Evolutionary conservation across 495 filamentous ascomycete genomes (phyloP).

Genomic region (Arthonia radiata): DNA sequence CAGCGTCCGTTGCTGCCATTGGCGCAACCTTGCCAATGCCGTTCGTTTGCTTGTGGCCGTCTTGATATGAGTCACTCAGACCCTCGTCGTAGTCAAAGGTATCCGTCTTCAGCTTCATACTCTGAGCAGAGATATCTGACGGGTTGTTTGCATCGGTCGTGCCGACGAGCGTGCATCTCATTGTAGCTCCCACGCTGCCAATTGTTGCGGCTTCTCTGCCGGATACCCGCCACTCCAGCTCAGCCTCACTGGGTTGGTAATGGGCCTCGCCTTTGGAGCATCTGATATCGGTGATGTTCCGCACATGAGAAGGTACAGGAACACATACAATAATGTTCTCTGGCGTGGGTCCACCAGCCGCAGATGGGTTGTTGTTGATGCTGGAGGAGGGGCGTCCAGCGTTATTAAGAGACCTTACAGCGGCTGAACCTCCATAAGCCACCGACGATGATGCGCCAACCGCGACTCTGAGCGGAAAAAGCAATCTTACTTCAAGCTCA

Average conservation of each 20-base stretch:
- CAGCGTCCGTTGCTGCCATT: too few species aligned
- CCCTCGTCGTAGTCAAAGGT: constrained; percentile 26
- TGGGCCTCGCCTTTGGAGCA: constrained; percentile 65
- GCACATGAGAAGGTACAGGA: constrained; percentile 55
- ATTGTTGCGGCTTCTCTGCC: constrained; percentile 34
- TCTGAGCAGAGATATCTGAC: constrained; percentile 20
- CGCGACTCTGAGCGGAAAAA: neutral
- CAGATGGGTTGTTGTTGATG: constrained; percentile 10
- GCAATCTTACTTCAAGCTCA: constrained; percentile 53
- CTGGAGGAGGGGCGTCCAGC: constrained; percentile 14
- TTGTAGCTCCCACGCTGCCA: constrained; percentile 45
- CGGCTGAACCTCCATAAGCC: too few species aligned
- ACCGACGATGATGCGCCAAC: constrained; percentile 1
- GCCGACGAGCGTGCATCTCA: constrained; percentile 61
- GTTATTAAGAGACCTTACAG: too few species aligned
- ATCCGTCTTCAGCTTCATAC: constrained; percentile 22
- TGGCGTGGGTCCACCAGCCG: constrained; percentile 26
- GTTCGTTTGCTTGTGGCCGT: too few species aligned
- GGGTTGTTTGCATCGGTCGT: constrained; percentile 36
- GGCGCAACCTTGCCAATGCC: too few species aligned
- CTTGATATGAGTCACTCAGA: neutral
- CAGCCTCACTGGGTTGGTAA: constrained; percentile 42
- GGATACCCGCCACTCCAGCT: constrained; percentile 66
- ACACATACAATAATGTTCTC: constrained; percentile 64
- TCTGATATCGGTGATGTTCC: constrained; percentile 67